Evolutionary conservation across 2,329 filamentous ascomycete genomes (phyloP).

Genomic region (Dactylellina sp.): DNA sequence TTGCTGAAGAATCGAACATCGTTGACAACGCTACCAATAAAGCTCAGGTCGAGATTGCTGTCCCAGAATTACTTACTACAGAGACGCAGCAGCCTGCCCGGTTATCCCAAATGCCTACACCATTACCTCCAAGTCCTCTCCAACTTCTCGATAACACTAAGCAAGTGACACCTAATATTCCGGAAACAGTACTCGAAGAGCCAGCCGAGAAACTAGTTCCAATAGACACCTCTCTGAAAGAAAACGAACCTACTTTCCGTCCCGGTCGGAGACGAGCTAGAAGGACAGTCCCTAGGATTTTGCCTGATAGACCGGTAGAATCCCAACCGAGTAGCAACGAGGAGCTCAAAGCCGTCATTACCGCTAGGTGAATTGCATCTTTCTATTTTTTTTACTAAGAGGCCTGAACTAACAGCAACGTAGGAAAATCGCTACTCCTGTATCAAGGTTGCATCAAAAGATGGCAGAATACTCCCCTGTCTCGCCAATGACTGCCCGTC

Average conservation of each 20-base stretch:
- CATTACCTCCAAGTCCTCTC: conserved; percentile 49
- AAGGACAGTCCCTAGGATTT: conserved; percentile 24
- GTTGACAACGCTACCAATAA: background rate
- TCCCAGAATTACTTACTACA: conserved; percentile 1
- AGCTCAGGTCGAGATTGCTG: background rate
- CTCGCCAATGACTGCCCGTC: conserved; percentile 26
- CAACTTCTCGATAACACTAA: conserved; percentile 30
- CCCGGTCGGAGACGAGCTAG: conserved; percentile 41
- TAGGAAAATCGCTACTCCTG: conserved; percentile 48
- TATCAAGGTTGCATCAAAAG: conserved; percentile 43
- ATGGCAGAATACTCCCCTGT: conserved; percentile 51
- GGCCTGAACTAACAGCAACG: background rate
- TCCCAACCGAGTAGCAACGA: conserved; percentile 31
- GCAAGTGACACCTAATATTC: conserved; percentile 43
- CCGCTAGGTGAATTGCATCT: conserved; percentile 12
- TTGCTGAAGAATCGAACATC: background rate
- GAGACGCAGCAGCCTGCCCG: conserved; percentile 26
- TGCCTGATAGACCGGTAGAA: background rate
- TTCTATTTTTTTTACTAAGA: too few relatives aligned
- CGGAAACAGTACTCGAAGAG: conserved; percentile 45
- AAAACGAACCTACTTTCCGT: conserved; percentile 37
- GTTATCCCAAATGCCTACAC: conserved; percentile 48
- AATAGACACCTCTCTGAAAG: conserved; percentile 22
- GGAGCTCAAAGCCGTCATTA: conserved; percentile 28
- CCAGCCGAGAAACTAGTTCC: conserved; percentile 11